phyloP scores from a whole-genome alignment of 2,329 filamentous ascomycete species.

The Aspergillus neoniger region DNA sequence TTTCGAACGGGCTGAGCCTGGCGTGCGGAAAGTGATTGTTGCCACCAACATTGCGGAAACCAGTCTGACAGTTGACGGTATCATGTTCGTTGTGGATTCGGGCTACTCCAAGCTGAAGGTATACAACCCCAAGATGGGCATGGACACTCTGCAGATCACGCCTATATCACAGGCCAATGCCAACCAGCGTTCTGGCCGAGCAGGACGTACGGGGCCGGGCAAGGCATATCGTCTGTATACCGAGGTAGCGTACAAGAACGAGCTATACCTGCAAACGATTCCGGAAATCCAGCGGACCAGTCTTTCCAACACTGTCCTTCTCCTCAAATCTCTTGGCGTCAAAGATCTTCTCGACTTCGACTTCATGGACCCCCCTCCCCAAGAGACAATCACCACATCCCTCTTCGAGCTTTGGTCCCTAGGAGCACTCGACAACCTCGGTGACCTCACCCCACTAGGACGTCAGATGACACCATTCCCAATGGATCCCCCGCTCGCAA shows the following conservation, averaged over 20 bases:
- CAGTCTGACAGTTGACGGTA: conserved; percentile 95
- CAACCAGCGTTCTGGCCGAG: conserved; percentile 88
- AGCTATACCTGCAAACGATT: conserved; percentile 94
- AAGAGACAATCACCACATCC: conserved; percentile 96
- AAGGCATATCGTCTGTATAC: conserved; percentile 95
- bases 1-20: conserved; percentile 85
- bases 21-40: conserved; percentile 94
- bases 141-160: conserved; percentile 97
- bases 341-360: conserved; percentile 95
- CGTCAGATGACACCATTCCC: conserved; percentile 95
- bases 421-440: conserved; percentile 89
- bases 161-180: conserved; percentile 97
- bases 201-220: conserved; percentile 89
- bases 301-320: conserved; percentile 87
- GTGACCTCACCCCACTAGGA: conserved; percentile 83
- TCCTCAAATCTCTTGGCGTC: conserved; percentile 92
- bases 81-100: conserved; percentile 97
- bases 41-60: conserved; percentile 99
- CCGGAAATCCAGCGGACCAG: conserved; percentile 98
- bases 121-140: conserved; percentile 98
- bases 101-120: conserved; percentile 98
- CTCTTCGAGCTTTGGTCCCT: conserved; percentile 97
- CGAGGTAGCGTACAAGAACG: conserved; percentile 91
- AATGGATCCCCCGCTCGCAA: conserved; percentile 95
- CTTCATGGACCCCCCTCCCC: conserved; percentile 98